Evolutionary conservation across 2,329 filamentous ascomycete species (phyloP).

Genomic region (Mycocentrospora acerina): DNA sequence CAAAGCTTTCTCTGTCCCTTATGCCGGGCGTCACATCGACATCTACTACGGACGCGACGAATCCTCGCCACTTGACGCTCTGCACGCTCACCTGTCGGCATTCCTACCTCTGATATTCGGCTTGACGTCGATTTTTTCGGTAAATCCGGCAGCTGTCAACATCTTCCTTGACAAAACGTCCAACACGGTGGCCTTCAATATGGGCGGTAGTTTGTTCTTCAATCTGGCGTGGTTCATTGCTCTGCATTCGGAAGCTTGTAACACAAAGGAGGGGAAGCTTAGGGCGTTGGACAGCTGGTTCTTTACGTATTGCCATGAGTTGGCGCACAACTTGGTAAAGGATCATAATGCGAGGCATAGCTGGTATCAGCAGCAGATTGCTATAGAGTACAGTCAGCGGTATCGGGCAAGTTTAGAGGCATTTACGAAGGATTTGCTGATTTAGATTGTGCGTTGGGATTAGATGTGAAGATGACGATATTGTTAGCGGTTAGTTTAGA

Average conservation of each 20-base stretch:
- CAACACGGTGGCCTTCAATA: constrained; percentile 90
- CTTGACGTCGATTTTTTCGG: constrained; percentile 58
- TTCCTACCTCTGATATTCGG: constrained; percentile 40
- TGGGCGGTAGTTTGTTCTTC: constrained; percentile 84
- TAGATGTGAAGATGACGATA: not conserved
- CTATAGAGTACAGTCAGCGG: constrained; percentile 39
- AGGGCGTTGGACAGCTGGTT: constrained; percentile 75
- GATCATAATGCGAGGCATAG: constrained; percentile 58
- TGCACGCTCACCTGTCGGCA: constrained; percentile 26
- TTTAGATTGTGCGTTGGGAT: not conserved
- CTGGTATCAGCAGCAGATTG: constrained; percentile 43
- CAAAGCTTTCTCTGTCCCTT: constrained; percentile 40
- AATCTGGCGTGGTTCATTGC: constrained; percentile 86
- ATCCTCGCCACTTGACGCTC: constrained; percentile 24
- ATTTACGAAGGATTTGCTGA: constrained; percentile 25
- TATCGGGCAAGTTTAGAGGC: constrained; percentile 28
- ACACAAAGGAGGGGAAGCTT: constrained; percentile 40
- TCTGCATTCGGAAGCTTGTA: constrained; percentile 57
- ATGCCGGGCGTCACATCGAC: constrained; percentile 36
- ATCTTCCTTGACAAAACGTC: constrained; percentile 83
- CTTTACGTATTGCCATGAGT: constrained; percentile 91
- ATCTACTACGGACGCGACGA: constrained; percentile 39
- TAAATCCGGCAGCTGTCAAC: constrained; percentile 70
- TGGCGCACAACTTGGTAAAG: constrained; percentile 87
- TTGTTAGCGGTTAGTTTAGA: too few species aligned